These are phyloP conservation scores for Tuber microsphaerosporum DNA, from an alignment of 495 filamentous ascomycete species.

Conservation along the genomic window DNA sequence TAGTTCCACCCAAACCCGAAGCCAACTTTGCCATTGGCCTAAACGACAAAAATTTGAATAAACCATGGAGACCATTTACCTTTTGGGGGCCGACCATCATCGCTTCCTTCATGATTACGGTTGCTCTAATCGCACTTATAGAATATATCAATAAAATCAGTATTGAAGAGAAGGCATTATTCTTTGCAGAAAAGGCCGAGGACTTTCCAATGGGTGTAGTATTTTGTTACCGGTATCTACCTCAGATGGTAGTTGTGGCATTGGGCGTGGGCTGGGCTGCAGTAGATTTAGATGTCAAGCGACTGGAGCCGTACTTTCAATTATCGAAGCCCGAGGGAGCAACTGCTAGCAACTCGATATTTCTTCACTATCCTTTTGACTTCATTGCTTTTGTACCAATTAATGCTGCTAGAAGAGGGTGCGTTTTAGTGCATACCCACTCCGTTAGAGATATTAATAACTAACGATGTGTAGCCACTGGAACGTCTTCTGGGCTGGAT, in stretches of 20 bases:
- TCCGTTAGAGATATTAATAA: not conserved
- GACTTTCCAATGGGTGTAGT: slow-evolving; percentile 29
- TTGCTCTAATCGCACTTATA: slow-evolving; percentile 39
- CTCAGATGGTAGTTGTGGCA: not conserved
- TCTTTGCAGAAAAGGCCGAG: slow-evolving; percentile 37
- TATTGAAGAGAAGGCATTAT: slow-evolving; percentile 41
- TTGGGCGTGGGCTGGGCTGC: slow-evolving; percentile 45
- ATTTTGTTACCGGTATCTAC: too few relatives aligned
- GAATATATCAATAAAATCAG: slow-evolving; percentile 24
- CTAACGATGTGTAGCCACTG: not conserved
- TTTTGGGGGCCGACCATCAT: slow-evolving; percentile 41
- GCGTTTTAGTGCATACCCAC: slow-evolving; percentile 10
- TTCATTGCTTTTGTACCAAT: too few relatives aligned
- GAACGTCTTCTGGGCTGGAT: too few relatives aligned
- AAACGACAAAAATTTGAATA: not conserved
- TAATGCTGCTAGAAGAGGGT: slow-evolving; percentile 43
- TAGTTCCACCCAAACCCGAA: not conserved
- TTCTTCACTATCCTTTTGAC: too few relatives aligned
- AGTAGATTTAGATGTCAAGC: slow-evolving; percentile 41
- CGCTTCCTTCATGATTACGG: slow-evolving; percentile 23
- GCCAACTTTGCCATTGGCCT: not conserved
- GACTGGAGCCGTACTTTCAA: slow-evolving; percentile 28
- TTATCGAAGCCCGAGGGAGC: too few relatives aligned
- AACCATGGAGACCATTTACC: slow-evolving; percentile 43
- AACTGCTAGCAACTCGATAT: too few relatives aligned